Evolutionary conservation across 2,329 filamentous ascomycete genomes (phyloP), one percentile per base, ranked within the genome.

Genomic region (Pseudogymnoascus sp.): DNA sequence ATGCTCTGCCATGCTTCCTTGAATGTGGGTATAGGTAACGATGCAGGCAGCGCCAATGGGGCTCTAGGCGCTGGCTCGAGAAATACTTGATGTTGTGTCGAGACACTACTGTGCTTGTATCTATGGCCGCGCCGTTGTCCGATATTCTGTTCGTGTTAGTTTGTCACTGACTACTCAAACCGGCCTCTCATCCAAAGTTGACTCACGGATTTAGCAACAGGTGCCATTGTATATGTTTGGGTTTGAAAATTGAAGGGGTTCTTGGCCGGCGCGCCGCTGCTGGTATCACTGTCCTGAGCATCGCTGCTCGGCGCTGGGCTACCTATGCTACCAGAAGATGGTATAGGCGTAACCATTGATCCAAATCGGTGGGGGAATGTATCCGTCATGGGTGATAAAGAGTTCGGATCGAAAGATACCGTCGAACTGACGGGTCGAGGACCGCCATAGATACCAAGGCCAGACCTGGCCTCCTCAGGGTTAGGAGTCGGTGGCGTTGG

Each of bases 221-320:
- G 88, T 15, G 81, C 81, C 65, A 88, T 88, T 13, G 88, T 86
- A 71, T 92, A 87, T 50, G 86, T 81, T 71, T 89, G 87, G 1
- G 93, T 89, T 76, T 95, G 85, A 75, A 97, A 97, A 76, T 97
- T 97, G 84, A 99, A 97, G 0, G 93, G 93, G 66, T 86, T 89
- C 62, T 76, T 68, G 36, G 64, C 65, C 31, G 64, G 64, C 21
- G 64, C 59, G 33, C 61, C 65, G 39, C 74, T 74, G 9, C 72
- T 70, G n/a, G 72, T 66, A 44, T 71, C 71, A 65, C 72, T 69
- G 60, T 74, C 72, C 59, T 65, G 47, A 13, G 59, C 50, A 29
- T 39, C 50, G 21, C 36, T 21, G 65, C 63, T 68, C 69, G 33
- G 63, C 63, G 50, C 60, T 66, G 35, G 61, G 10, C 58, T 57